These are phyloP conservation scores for Ministeria vibrans DNA, from an alignment of 78 protist species.

Conservation along the genomic window DNA sequence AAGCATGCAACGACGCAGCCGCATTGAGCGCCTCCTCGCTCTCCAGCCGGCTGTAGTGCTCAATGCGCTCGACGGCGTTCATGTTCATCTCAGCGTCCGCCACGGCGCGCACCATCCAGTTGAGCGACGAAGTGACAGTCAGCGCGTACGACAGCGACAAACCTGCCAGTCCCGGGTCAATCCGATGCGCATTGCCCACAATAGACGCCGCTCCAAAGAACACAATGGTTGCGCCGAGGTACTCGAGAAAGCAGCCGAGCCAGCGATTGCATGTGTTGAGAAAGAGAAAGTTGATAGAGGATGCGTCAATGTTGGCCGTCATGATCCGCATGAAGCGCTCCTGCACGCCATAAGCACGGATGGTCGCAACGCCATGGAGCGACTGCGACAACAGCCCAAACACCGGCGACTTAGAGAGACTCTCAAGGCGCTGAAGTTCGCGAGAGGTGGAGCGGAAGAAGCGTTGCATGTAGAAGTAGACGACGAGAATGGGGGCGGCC, in stretches of 20 bases:
- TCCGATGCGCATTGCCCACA: slow-evolving; percentile 1
- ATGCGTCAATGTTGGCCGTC: background rate
- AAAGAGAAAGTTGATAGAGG: slow-evolving; percentile 26
- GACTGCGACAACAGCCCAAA: slow-evolving; percentile 61
- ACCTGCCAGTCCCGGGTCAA: slow-evolving; percentile 61
- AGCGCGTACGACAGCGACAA: slow-evolving; percentile 57
- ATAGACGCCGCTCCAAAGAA: slow-evolving; percentile 33
- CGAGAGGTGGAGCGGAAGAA: slow-evolving; percentile 43
- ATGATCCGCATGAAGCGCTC: background rate
- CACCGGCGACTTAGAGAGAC: slow-evolving; percentile 68
- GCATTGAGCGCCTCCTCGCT: slow-evolving; percentile 12
- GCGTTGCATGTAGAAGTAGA: slow-evolving; percentile 33
- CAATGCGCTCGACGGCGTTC: slow-evolving; percentile 65
- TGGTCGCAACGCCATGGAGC: slow-evolving; percentile 13
- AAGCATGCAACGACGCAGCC: background rate
- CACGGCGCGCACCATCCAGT: slow-evolving; percentile 31
- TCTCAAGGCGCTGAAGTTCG: slow-evolving; percentile 72
- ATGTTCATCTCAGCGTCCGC: slow-evolving; percentile 61
- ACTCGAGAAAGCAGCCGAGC: slow-evolving; percentile 66
- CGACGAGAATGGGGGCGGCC: slow-evolving; percentile 40
- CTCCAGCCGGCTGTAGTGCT: slow-evolving; percentile 17
- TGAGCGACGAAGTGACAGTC: slow-evolving; percentile 29
- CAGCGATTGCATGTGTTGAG: slow-evolving; percentile 46
- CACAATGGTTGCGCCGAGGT: slow-evolving; percentile 41
- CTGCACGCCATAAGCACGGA: slow-evolving; percentile 38